Evolutionary conservation across 192 early-diverging fungal species (phyloP).

Genomic region (Coemansia javaensis): DNA sequence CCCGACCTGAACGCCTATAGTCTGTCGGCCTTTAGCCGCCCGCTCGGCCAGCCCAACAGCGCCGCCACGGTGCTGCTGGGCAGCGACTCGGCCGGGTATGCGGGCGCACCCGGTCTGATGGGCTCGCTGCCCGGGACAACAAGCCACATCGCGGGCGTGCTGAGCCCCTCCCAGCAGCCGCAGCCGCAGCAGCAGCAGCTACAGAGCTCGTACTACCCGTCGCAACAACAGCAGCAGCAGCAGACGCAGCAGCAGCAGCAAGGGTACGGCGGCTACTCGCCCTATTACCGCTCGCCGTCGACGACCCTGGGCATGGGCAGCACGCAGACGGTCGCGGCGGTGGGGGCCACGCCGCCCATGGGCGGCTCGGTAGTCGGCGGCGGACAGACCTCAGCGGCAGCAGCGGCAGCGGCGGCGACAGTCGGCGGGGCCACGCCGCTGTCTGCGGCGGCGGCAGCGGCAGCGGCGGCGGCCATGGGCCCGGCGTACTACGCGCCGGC

Average conservation of each 20-base stretch:
- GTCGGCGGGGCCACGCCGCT: conserved; percentile 7
- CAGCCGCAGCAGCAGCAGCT: conserved; percentile 16
- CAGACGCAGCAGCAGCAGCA: conserved; percentile 21
- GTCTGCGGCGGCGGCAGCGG: conserved; percentile 29
- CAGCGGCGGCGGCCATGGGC: conserved; percentile 32
- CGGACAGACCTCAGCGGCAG: neutral
- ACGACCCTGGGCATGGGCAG: conserved; percentile 22
- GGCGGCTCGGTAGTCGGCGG: conserved; percentile 16
- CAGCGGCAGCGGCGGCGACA: neutral
- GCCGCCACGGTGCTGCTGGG: conserved; percentile 28
- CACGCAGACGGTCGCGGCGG: neutral
- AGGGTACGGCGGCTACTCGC: conserved; percentile 40
- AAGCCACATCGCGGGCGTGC: conserved; percentile 10
- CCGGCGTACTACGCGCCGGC: conserved; percentile 36
- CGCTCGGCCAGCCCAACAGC: conserved; percentile 24
- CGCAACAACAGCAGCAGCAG: conserved; percentile 15
- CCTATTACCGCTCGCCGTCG: conserved; percentile 47
- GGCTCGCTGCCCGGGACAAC: neutral
- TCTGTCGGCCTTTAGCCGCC: conserved; percentile 46
- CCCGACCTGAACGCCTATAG: conserved; percentile 41
- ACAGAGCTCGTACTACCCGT: conserved; percentile 12
- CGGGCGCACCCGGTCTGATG: conserved; percentile 1
- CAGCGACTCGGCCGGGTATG: conserved; percentile 3
- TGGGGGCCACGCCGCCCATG: conserved; percentile 16
- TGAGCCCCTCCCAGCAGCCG: conserved; percentile 1